Evolutionary conservation across 192 early-diverging fungal genomes (phyloP), one percentile per base, ranked within the genome.

Genomic region (Linnemannia hyalina): DNA sequence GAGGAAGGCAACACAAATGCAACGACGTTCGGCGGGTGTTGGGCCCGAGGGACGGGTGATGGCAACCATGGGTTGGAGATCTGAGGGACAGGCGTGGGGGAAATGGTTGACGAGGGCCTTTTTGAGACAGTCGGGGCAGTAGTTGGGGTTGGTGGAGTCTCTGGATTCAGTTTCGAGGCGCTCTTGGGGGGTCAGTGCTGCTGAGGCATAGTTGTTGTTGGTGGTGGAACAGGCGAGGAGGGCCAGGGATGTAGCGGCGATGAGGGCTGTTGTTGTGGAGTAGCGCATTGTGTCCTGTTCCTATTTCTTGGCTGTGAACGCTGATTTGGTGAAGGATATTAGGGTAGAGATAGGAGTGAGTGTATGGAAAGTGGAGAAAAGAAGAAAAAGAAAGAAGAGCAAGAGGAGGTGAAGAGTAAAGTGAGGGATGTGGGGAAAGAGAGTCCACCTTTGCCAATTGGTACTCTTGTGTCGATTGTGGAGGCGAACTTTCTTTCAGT

Each of bases 91-190:
- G 49, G 84, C 84, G n/a, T 81, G 80, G 0, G 84, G 84, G 68
- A 81, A 86, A 32, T 86, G 84, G 68, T 86, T 86, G 47, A 38
- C 3, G 47, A 86, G 68, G 40, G 84, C 84, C 41, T 86, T 86
- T 54, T 54, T 49, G 40, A 86, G 70, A 44, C 84, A 86, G 22
- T 72, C 74, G 0, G 84, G 78, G 57, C 84, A 86, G 63, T 86
- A 86, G 80, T 86, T 86, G 36, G 80, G 78, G 54, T 86, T 80
- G 16, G 38, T 38, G 7, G 84, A 76, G 26, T 86, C 70, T 42
- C 44, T 75, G 57, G 69, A 55, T 60, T 85, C 83, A 70, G 76
- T 76, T 23, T 49, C 46, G n/a, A 74, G 11, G 5, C 79, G 69
- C 42, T 86, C 84, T 47, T 81, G 52, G 0, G 79, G 57, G 5